These are phyloP conservation scores for Candida nonsorbophila DNA, from an alignment of 805 yeast species.

Conservation along the genomic window DNA sequence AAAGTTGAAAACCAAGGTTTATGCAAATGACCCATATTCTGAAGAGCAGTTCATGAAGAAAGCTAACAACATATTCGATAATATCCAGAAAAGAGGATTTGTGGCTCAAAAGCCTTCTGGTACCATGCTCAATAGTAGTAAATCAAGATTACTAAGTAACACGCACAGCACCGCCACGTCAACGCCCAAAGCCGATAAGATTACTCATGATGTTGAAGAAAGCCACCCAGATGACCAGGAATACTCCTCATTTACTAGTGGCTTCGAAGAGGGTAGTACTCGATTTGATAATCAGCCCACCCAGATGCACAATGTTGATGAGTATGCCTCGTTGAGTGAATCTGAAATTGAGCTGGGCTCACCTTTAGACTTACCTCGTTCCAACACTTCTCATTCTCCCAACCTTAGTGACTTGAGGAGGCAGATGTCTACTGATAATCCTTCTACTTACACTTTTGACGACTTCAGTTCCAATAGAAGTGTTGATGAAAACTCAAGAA, in stretches of 20 bases:
- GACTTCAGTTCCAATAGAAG: constrained; percentile 10
- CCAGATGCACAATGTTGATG: too few species aligned
- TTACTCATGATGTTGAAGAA: constrained; percentile 11
- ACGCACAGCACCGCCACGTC: constrained; percentile 26
- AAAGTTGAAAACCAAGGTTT: constrained; percentile 23
- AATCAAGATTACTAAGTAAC: neutral
- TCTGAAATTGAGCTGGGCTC: too few species aligned
- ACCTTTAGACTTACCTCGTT: too few species aligned
- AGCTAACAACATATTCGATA: constrained; percentile 34
- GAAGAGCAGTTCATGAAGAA: constrained; percentile 32
- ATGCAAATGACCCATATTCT: constrained; percentile 26
- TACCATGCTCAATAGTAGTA: neutral
- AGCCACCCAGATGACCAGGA: constrained; percentile 10
- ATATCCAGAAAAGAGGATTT: constrained; percentile 32
- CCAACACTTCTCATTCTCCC: too few species aligned
- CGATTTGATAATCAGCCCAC: constrained; percentile 6
- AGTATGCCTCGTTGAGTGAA: too few species aligned
- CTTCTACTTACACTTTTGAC: constrained; percentile 30
- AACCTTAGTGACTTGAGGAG: constrained; percentile 2
- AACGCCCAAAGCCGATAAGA: constrained; percentile 28
- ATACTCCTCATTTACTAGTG: constrained; percentile 30
- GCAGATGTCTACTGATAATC: constrained; percentile 4
- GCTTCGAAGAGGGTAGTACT: constrained; percentile 17
- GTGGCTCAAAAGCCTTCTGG: constrained; percentile 6
- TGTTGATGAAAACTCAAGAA: constrained; percentile 1